Conservation (phyloP, 306 rosid genomes). For the Fragaria ananassa region DNA sequence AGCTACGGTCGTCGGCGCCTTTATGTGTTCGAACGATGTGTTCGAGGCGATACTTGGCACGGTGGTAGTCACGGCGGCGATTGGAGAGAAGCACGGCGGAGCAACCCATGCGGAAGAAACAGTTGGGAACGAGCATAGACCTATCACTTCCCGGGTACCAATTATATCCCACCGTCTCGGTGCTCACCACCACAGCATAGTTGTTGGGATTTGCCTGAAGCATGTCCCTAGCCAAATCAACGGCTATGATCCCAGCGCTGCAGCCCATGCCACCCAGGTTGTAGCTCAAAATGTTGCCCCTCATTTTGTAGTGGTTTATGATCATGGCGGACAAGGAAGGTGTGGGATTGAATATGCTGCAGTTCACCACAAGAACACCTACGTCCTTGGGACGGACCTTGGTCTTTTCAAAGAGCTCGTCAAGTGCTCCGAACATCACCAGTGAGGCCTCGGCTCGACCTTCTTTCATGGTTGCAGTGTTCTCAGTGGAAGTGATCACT, state of each 20-base stretch:
- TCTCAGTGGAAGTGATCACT: constrained; percentile 46
- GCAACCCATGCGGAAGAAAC: constrained; percentile 95
- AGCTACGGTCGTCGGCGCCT: constrained; percentile 93
- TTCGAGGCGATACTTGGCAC: constrained; percentile 83
- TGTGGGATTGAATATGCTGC: constrained; percentile 96
- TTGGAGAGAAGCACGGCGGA: constrained; percentile 86
- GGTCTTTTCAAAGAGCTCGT: constrained; percentile 85
- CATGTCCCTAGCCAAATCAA: constrained; percentile 82
- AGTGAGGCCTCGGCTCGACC: constrained; percentile 81
- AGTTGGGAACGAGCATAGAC: constrained; percentile 88
- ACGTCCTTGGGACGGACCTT: constrained; percentile 76
- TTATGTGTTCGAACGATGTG: constrained; percentile 91
- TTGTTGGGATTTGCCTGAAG: constrained; percentile 79
- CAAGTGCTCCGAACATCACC: constrained; percentile 92
- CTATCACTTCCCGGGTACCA: constrained; percentile 86
- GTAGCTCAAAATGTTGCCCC: constrained; percentile 87
- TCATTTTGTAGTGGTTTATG: constrained; percentile 95
- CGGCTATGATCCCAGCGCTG: constrained; percentile 80
- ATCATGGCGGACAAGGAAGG: constrained; percentile 96
- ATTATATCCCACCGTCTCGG: constrained; percentile 80
- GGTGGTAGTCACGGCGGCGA: constrained; percentile 72
- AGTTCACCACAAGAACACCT: constrained; percentile 76
- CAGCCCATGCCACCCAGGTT: constrained; percentile 99
- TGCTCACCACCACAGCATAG: constrained; percentile 87
- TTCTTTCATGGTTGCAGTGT: constrained; percentile 84